Evolutionary conservation across 306 rosid species (phyloP), one percentile per base, ranked within the genome.

Genomic region (Begonia fuchsioides): DNA sequence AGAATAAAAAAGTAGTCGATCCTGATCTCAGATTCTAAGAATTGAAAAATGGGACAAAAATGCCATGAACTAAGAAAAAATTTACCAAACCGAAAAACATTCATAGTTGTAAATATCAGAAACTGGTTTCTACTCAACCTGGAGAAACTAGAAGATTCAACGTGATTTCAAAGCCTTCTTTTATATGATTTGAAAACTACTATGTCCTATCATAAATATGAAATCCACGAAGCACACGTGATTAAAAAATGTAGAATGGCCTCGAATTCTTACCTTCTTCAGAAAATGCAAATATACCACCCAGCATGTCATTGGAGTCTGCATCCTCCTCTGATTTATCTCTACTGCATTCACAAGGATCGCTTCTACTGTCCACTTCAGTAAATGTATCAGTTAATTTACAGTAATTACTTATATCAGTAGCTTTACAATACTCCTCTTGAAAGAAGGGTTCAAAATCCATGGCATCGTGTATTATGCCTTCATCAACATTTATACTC

Each of bases 251-350:
- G 20, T 39, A 41, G 38, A 39, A 12, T 12, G 19, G 51, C 39
- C 18, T 44, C 44, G 13, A 13, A 55, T 43, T 58, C 72, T 32
- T 55, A 86, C 96, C 96, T 87, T 87, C 92, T 70, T 79, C 94
- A 0, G 87, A 87, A 73, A 87, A 87, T 62, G 72, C 84, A 75
- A 87, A 87, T 49, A 87, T 72, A 54, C 79, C 83, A 54, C 87
- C 94, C 64, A 77, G 82, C 90, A 87, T 66, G 75, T 77, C 84
- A 64, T 79, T 93, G 50, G 60, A 58, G 46, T 82, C 90, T 11
- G 68, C 94, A 55, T 66, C 87, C 53, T 82, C 92, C 71, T 82
- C 92, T 38, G 70, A 62, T 67, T 87, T 87, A 67, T 74, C 96
- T 75, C 81, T 68, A 55, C 70, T 77, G 56, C 35, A 26, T 26